Percentiles rank a stretch among this genome's conserved stretches.
Conservation (phyloP, 495 filamentous ascomycete genomes). For the Xylaria intraflava region DNA sequence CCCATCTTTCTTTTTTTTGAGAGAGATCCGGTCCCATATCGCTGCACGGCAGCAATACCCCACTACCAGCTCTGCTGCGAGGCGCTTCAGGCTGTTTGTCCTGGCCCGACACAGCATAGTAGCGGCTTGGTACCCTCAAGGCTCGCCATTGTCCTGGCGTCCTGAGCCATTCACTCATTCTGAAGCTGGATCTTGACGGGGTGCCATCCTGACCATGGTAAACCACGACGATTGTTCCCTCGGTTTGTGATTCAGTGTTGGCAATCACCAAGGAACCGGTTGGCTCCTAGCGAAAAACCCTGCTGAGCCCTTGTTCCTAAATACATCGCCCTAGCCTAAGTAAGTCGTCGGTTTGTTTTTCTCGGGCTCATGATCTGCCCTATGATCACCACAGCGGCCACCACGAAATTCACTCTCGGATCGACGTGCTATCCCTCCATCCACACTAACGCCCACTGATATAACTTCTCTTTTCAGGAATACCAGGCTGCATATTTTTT, state of each 20-base stretch:
- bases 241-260: slow-evolving; percentile 7
- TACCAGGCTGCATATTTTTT: not conserved
- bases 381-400: not conserved
- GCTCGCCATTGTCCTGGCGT: not conserved
- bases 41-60: slow-evolving; percentile 6
- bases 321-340: not conserved
- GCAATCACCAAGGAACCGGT: not conserved
- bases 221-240: slow-evolving; percentile 2
- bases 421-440: not conserved
- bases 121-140: not conserved
- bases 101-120: not conserved
- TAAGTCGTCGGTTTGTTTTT: not conserved
- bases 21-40: not conserved
- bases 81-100: not conserved
- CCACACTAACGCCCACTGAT: not conserved
- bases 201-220: slow-evolving; percentile 5
- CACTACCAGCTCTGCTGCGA: not conserved
- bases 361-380: not conserved
- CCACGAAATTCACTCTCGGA: not conserved
- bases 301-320: not conserved
- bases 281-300: not conserved
- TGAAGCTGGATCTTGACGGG: not conserved
- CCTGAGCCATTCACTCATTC: not conserved
- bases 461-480: not conserved
- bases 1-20: slow-evolving; percentile 5